Conservation (phyloP, 2,329 filamentous ascomycete species). For the Botrytis fragariae region DNA sequence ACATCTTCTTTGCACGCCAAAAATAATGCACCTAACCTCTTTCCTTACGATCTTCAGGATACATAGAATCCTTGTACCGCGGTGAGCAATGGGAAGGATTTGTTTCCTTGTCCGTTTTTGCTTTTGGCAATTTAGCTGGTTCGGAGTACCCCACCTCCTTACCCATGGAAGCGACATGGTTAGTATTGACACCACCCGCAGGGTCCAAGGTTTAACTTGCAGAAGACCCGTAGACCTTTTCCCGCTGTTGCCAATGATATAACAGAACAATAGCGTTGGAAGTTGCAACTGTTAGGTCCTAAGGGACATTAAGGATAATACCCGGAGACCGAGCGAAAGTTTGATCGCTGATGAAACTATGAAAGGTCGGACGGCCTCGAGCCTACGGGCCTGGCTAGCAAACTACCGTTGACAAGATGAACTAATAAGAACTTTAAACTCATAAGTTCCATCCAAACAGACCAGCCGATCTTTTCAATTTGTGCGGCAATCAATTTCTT, state of each 20-base stretch:
- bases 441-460: not conserved
- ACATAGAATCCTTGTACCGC: constrained; percentile 4
- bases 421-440: constrained; percentile 11
- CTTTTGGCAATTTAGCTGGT: not conserved
- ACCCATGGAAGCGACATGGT: not conserved
- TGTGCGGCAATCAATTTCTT: not conserved
- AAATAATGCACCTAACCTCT: not conserved
- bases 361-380: not conserved
- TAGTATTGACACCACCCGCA: not conserved
- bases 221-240: constrained; percentile 13
- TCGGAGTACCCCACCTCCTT: constrained; percentile 18
- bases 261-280: not conserved
- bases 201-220: not conserved
- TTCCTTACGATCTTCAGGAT: constrained; percentile 20
- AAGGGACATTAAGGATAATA: not conserved
- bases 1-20: not conserved
- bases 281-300: not conserved
- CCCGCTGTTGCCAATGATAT: not conserved
- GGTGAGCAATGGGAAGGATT: constrained; percentile 11
- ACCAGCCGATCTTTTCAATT: not conserved
- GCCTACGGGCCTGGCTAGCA: not conserved
- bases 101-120: constrained; percentile 4
- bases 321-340: not conserved
- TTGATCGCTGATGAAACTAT: not conserved
- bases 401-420: not conserved